phyloP scores from a whole-genome alignment of 2,329 filamentous ascomycete genomes.

The Colletotrichum cuscutae region DNA sequence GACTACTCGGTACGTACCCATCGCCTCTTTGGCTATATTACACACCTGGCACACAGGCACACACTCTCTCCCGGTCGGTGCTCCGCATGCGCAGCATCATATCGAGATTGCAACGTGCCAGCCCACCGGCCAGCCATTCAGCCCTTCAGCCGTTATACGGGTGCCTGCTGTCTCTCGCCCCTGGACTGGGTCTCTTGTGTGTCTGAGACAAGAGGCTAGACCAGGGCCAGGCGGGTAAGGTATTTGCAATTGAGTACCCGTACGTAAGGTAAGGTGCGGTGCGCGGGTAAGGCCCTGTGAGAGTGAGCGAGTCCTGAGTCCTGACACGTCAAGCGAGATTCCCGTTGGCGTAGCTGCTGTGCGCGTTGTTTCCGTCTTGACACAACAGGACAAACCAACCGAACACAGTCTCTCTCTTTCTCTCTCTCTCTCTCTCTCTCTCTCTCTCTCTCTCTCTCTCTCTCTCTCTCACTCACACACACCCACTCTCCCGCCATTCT shows the following conservation, averaged over 20 bases:
- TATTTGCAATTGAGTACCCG: conserved; percentile 21
- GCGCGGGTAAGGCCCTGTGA: neutral
- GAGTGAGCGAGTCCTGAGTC: neutral
- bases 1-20: neutral
- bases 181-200: conserved; percentile 1
- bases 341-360: neutral
- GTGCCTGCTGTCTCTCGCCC: conserved; percentile 24
- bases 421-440: neutral
- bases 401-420: too few species aligned
- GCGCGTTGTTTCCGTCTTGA: neutral
- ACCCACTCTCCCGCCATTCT: neutral
- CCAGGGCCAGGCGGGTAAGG: conserved; percentile 21
- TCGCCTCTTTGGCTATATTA: conserved; percentile 1
- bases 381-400: neutral
- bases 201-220: conserved; percentile 25
- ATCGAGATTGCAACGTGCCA: conserved; percentile 30
- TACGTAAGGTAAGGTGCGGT: conserved; percentile 6
- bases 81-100: conserved; percentile 17
- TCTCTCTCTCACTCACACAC: too few species aligned
- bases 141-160: conserved; percentile 27
- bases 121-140: conserved; percentile 10
- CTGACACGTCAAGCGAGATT: conserved; percentile 5
- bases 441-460: neutral
- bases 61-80: neutral
- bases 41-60: neutral